Conservation (phyloP, 129 eudicot genomes). For the Erigeron canadensis region DNA sequence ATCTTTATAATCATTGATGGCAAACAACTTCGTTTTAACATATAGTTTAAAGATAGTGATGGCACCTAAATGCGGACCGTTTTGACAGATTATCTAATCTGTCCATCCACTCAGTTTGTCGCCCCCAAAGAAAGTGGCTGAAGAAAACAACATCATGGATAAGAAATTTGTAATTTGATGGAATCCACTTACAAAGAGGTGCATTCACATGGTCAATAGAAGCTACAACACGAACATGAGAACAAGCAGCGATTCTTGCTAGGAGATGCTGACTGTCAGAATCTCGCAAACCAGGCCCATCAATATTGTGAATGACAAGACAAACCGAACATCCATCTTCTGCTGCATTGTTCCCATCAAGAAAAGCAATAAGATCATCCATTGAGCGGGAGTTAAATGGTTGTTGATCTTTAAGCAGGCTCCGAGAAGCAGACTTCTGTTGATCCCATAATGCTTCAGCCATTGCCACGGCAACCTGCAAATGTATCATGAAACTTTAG, state of each 20-base stretch:
- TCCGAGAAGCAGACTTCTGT: constrained; percentile 49
- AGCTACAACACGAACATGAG: constrained; percentile 79
- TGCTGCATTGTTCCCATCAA: constrained; percentile 58
- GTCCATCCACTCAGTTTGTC: not conserved
- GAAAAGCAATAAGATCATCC: constrained; percentile 79
- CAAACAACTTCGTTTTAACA: not conserved
- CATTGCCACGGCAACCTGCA: constrained; percentile 64
- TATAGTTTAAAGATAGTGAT: not conserved
- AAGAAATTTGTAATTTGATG: not conserved
- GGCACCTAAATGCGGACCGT: not conserved
- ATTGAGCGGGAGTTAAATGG: constrained; percentile 64
- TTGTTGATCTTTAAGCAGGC: constrained; percentile 43
- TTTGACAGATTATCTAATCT: not conserved
- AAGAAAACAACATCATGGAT: not conserved
- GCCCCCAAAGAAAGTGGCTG: not conserved
- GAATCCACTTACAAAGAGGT: constrained; percentile 68
- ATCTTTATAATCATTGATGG: not conserved
- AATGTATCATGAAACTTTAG: constrained; percentile 15
- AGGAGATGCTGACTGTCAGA: constrained; percentile 79
- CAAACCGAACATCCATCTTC: constrained; percentile 56
- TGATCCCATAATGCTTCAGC: constrained; percentile 85
- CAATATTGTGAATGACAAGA: constrained; percentile 80
- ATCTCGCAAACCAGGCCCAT: constrained; percentile 93
- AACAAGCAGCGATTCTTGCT: constrained; percentile 82
- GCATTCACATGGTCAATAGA: constrained; percentile 92